Conservation (phyloP, 2,329 filamentous ascomycete species). For the Fusarium buxicola region DNA sequence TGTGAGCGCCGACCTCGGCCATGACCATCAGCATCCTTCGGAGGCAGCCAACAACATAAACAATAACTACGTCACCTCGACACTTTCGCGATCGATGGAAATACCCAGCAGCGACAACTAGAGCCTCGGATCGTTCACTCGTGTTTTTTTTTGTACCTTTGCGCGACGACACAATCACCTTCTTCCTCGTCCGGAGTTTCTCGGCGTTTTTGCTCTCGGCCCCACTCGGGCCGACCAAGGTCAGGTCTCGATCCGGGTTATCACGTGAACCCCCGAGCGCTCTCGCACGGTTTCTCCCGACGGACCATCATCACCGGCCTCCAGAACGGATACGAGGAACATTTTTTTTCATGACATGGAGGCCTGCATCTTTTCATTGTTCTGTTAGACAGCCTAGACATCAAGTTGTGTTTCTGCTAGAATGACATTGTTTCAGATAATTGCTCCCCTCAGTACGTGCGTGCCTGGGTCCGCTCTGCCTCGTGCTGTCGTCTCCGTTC, state of each 20-base stretch:
- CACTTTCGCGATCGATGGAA: constrained; percentile 1
- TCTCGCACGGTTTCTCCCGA: constrained; percentile 27
- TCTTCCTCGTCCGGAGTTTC: constrained; percentile 28
- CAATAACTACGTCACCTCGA: constrained; percentile 3
- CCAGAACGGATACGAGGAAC: neutral
- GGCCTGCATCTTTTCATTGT: constrained; percentile 8
- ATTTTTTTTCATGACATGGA: constrained; percentile 3
- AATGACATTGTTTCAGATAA: constrained; percentile 21
- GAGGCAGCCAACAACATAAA: constrained; percentile 11
- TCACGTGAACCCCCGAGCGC: constrained; percentile 32
- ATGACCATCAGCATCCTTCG: constrained; percentile 3
- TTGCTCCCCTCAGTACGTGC: neutral
- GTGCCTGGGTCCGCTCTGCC: neutral
- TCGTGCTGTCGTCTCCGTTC: neutral
- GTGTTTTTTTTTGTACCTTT: neutral
- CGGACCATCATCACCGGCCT: constrained; percentile 1
- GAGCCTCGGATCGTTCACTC: neutral
- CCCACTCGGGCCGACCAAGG: constrained; percentile 32
- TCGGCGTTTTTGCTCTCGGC: constrained; percentile 32
- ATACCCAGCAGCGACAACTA: neutral
- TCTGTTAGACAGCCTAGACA: constrained; percentile 32
- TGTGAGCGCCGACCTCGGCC: constrained; percentile 31
- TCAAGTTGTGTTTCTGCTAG: constrained; percentile 23
- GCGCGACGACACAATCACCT: constrained; percentile 9
- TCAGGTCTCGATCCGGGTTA: constrained; percentile 31